These are phyloP conservation scores for Meyerozyma carpophila DNA, from an alignment of 1,139 yeast species.

Conservation along the genomic window DNA sequence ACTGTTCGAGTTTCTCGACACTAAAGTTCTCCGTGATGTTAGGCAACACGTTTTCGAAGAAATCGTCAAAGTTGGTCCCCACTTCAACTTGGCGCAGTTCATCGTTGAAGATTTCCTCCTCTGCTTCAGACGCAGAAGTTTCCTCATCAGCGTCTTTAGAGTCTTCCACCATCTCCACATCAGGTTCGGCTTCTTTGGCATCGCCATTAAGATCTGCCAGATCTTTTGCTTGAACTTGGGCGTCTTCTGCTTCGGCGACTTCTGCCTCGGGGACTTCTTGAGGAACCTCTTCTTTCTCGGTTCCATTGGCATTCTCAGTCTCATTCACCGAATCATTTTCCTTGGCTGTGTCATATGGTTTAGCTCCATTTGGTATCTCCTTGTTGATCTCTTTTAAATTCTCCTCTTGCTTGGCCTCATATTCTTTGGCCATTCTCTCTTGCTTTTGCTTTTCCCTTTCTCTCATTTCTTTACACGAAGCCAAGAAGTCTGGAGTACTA, in stretches of 20 bases:
- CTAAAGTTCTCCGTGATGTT: constrained; percentile 44
- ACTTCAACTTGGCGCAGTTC: constrained; percentile 14
- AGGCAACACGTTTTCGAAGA: constrained; percentile 27
- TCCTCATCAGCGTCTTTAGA: constrained; percentile 3
- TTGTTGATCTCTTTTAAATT: not conserved
- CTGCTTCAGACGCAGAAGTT: constrained; percentile 18
- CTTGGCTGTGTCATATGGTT: constrained; percentile 12
- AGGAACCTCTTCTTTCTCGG: not conserved
- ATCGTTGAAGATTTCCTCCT: constrained; percentile 16
- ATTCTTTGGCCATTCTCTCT: constrained; percentile 38
- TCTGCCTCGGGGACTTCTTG: not conserved
- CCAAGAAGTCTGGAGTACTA: constrained; percentile 63
- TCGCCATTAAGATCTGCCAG: not conserved
- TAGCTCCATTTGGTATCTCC: not conserved
- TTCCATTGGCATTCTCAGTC: constrained; percentile 18
- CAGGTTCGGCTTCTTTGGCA: not conserved
- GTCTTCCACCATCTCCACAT: not conserved
- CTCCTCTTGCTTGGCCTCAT: constrained; percentile 18
- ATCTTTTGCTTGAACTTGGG: not conserved
- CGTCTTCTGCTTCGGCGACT: not conserved
- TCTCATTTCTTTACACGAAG: constrained; percentile 72
- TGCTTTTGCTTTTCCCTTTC: constrained; percentile 61
- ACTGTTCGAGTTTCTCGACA: constrained; percentile 68
- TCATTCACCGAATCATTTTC: constrained; percentile 23
- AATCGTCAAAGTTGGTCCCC: constrained; percentile 24